These are phyloP conservation scores for Exophiala sp. DNA, from an alignment of 2,329 filamentous ascomycete genomes.

Conservation along the genomic window DNA sequence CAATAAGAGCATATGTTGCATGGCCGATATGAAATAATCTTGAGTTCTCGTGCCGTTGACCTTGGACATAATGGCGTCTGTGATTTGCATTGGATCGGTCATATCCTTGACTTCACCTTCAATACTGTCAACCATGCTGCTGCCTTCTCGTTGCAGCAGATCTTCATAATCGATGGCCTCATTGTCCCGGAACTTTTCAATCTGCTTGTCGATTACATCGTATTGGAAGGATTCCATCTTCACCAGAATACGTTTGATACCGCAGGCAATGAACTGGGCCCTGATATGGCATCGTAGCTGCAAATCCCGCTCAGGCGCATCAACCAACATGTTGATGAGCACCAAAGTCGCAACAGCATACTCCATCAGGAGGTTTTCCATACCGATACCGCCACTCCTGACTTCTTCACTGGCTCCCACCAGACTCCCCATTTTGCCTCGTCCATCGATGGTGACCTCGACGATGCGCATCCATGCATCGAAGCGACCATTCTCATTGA, in stretches of 20 bases:
- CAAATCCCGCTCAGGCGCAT: slow-evolving; percentile 82
- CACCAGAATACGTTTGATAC: slow-evolving; percentile 85
- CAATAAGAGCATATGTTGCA: slow-evolving; percentile 92
- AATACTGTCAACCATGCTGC: slow-evolving; percentile 81
- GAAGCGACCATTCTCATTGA: slow-evolving; percentile 90
- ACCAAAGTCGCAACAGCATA: slow-evolving; percentile 94
- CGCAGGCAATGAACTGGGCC: slow-evolving; percentile 92
- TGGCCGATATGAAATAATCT: slow-evolving; percentile 91
- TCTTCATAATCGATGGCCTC: slow-evolving; percentile 99
- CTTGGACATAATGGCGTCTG: slow-evolving; percentile 84
- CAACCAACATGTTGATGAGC: slow-evolving; percentile 93
- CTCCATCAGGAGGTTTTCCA: slow-evolving; percentile 99
- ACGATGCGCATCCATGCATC: slow-evolving; percentile 99
- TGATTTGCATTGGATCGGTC: slow-evolving; percentile 88
- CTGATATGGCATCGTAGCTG: slow-evolving; percentile 90
- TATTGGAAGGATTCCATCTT: slow-evolving; percentile 99
- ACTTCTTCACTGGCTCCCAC: slow-evolving; percentile 96
- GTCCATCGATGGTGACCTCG: slow-evolving; percentile 92
- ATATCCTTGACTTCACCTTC: slow-evolving; percentile 87
- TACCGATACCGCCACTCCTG: slow-evolving; percentile 90
- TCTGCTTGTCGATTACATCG: slow-evolving; percentile 96
- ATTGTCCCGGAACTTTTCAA: slow-evolving; percentile 87
- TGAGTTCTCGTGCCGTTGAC: slow-evolving; percentile 79
- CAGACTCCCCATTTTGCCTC: slow-evolving; percentile 97
- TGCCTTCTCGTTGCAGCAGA: slow-evolving; percentile 85